phyloP scores from a whole-genome alignment of 2,329 filamentous ascomycete genomes.

The Triangularia setosa region DNA sequence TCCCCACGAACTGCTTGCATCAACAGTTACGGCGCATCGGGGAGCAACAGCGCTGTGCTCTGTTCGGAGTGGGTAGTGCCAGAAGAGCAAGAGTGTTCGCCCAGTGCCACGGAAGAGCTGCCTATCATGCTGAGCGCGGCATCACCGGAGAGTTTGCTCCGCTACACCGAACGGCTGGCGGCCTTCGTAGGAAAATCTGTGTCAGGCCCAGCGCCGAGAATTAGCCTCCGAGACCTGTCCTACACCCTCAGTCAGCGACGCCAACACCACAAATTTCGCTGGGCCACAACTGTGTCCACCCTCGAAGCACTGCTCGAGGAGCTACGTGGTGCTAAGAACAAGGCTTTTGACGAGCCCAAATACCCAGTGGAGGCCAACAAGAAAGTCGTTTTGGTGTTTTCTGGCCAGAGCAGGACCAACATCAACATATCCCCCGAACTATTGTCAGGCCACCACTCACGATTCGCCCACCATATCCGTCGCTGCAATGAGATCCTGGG shows the following conservation, averaged over 20 bases:
- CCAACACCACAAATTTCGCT: constrained; percentile 23
- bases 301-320: constrained; percentile 26
- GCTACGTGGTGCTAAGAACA: background rate
- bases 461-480: constrained; percentile 28
- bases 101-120: background rate
- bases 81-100: background rate
- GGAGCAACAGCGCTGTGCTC: constrained; percentile 15
- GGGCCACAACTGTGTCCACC: constrained; percentile 25
- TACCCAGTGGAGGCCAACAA: constrained; percentile 10
- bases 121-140: background rate
- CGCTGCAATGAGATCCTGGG: constrained; percentile 16
- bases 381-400: constrained; percentile 36
- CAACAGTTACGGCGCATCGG: background rate
- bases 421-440: constrained; percentile 29
- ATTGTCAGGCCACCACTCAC: constrained; percentile 23
- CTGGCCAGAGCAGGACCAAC: constrained; percentile 31
- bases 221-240: constrained; percentile 31
- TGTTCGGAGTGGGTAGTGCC: constrained; percentile 11
- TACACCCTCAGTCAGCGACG: constrained; percentile 33
- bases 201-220: background rate
- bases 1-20: background rate
- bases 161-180: background rate
- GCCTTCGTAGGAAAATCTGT: background rate
- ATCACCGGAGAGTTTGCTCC: background rate
- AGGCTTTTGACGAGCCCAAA: background rate